Evolutionary conservation across 192 early-diverging fungal genomes (phyloP).

Genomic region (Mortierella hygrophila): DNA sequence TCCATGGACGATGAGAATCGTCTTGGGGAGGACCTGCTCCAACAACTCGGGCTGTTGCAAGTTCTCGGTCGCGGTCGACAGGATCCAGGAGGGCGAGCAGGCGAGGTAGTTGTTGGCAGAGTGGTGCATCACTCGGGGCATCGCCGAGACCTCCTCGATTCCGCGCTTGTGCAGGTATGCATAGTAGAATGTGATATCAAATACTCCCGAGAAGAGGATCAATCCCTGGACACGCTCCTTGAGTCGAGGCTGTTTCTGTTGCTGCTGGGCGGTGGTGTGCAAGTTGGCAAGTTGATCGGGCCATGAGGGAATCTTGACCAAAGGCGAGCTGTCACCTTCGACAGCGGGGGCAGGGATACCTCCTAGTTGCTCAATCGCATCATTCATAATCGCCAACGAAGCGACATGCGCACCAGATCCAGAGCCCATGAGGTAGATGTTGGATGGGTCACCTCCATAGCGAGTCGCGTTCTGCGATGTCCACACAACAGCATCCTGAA

Average conservation of each 20-base stretch:
- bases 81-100: constrained; percentile 53
- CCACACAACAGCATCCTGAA: constrained; percentile 57
- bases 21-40: constrained; percentile 48
- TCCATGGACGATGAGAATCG: constrained; percentile 51
- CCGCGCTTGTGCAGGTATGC: constrained; percentile 60
- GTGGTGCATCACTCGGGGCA: constrained; percentile 53
- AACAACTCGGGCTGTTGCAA: constrained; percentile 38
- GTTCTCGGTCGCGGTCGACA: constrained; percentile 24
- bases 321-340: constrained; percentile 23
- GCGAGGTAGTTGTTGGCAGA: constrained; percentile 54
- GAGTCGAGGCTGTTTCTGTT: neutral
- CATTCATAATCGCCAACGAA: constrained; percentile 57
- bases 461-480: constrained; percentile 45
- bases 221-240: constrained; percentile 47
- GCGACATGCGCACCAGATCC: constrained; percentile 55
- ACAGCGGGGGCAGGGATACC: constrained; percentile 27
- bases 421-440: constrained; percentile 60
- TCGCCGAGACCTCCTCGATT: constrained; percentile 55
- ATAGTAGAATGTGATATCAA: constrained; percentile 60
- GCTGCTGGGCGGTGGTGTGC: neutral
- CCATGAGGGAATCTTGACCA: constrained; percentile 32
- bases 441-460: constrained; percentile 54
- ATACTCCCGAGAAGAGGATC: constrained; percentile 59
- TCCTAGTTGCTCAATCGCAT: constrained; percentile 46
- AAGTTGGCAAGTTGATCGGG: constrained; percentile 48